Conservation (phyloP, 768 basidiomycete genomes). For the Pholiota conissans region DNA sequence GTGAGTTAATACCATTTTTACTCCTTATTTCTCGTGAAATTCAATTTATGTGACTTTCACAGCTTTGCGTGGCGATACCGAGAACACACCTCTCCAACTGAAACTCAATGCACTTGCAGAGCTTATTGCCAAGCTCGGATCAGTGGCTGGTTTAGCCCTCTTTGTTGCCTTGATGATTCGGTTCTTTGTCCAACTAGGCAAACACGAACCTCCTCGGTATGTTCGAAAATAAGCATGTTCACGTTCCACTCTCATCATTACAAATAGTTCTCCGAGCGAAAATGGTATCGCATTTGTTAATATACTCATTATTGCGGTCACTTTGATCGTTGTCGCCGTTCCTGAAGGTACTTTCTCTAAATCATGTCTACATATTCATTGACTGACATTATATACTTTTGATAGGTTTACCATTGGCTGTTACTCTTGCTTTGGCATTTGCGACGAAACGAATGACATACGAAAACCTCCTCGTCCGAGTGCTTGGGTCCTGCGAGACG, state of each 20-base stretch:
- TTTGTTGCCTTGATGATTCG: constrained; percentile 89
- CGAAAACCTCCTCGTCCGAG: constrained; percentile 92
- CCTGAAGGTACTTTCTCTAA: constrained; percentile 39
- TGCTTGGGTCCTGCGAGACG: constrained; percentile 95
- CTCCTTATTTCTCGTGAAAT: background rate
- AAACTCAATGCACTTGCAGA: constrained; percentile 96
- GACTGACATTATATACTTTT: background rate
- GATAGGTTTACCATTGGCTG: constrained; percentile 87
- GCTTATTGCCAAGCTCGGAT: constrained; percentile 90
- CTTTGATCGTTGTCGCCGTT: constrained; percentile 57
- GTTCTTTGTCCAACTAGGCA: constrained; percentile 88
- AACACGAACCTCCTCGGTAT: constrained; percentile 54
- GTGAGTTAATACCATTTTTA: constrained; percentile 43
- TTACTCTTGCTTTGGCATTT: constrained; percentile 94
- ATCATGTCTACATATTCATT: background rate
- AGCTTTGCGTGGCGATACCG: constrained; percentile 86
- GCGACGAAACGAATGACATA: constrained; percentile 98
- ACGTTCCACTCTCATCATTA: too few species aligned
- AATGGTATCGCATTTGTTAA: constrained; percentile 92
- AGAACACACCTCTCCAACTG: constrained; percentile 90
- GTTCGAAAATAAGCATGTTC: too few species aligned
- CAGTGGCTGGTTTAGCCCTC: constrained; percentile 75
- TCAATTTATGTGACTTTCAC: background rate
- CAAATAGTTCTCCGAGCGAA: constrained; percentile 61
- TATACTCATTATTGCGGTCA: constrained; percentile 93